Base-by-base conservation (phyloP, 805 yeast species). In the Pichia kluyveri region DNA sequence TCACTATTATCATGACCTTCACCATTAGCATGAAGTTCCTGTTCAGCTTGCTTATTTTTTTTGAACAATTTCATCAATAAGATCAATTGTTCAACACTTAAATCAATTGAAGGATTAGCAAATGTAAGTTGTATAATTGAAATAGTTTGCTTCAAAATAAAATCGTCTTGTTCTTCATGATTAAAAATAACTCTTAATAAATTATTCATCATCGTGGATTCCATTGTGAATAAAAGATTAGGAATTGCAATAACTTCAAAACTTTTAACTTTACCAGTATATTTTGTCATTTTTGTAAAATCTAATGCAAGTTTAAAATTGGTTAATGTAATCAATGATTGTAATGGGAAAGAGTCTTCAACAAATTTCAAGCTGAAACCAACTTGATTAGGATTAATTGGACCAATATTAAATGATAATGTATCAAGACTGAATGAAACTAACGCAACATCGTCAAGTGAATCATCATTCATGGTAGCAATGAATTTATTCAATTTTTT, bases 341-440 rank as follows among this genome's bases (percentile, higher is more conserved):
- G 71, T 27, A 68, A 56, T 1, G 81, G 80, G 18, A 59, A 62
- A 47, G 76, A 80, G 5, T 61, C 58, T 32, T 65, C 63, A 4
- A 59, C 58, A 47, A 68, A 76, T 17, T 63, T 49, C 12, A 76
- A 54, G 39, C 75, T 77, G 52, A 63, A 76, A 2, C 82, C 80
- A 2, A 79, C 67, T 49, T 60, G 58, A 42, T 53, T 56, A 7
- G 46, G 42, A 37, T 45, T 49, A 12, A 62, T 41, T 15, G 51
- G 52, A 3, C 59, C 47, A 12, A 57, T 38, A 44, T 48, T 51
- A 5, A 54, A 40, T 3, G 50, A 52, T 8, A 57, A 19, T 5
- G 62, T 50, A 27, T 53, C 57, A 10, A 60, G 27, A 5, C 48
- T 47, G 6, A 54, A 38, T 10, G 53, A 43, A 2, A 56, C 44